These are phyloP conservation scores for Camelina hispida DNA, from an alignment of 345 rosid genomes.

Conservation along the genomic window DNA sequence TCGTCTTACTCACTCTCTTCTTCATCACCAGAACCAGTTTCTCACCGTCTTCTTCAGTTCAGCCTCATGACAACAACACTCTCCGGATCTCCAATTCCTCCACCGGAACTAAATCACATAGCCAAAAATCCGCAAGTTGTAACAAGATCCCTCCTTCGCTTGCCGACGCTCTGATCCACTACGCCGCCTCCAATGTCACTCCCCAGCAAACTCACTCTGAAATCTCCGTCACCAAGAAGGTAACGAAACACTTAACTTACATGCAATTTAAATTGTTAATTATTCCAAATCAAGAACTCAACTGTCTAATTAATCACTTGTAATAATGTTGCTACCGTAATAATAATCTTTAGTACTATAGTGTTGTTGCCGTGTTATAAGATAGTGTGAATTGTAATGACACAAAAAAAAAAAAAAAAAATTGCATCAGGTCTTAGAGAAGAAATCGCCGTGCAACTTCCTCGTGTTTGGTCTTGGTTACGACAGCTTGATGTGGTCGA, in stretches of 20 bases:
- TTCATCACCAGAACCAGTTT: constrained; percentile 51
- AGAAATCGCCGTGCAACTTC: constrained; percentile 85
- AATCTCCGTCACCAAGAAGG: constrained; percentile 68
- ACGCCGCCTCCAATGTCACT: constrained; percentile 72
- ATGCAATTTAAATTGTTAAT: neutral
- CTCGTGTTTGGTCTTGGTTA: constrained; percentile 84
- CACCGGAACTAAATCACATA: constrained; percentile 11
- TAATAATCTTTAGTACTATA: too few species aligned
- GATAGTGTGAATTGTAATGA: neutral
- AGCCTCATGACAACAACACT: constrained; percentile 1
- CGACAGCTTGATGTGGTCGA: constrained; percentile 93
- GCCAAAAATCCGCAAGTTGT: constrained; percentile 40
- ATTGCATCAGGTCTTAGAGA: constrained; percentile 47
- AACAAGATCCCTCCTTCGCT: constrained; percentile 67
- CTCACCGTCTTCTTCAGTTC: constrained; percentile 47
- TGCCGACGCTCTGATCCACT: constrained; percentile 75
- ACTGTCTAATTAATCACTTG: neutral
- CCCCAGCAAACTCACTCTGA: constrained; percentile 89
- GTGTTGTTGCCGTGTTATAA: too few species aligned
- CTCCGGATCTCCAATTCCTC: constrained; percentile 34
- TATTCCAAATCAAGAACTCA: neutral
- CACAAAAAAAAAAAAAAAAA: neutral
- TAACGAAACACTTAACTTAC: constrained; percentile 26
- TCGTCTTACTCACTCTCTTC: constrained; percentile 42
- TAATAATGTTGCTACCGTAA: neutral